Evolutionary conservation across 148 eudicot genomes (phyloP).

Genomic region (Rhododendron ovatum): DNA sequence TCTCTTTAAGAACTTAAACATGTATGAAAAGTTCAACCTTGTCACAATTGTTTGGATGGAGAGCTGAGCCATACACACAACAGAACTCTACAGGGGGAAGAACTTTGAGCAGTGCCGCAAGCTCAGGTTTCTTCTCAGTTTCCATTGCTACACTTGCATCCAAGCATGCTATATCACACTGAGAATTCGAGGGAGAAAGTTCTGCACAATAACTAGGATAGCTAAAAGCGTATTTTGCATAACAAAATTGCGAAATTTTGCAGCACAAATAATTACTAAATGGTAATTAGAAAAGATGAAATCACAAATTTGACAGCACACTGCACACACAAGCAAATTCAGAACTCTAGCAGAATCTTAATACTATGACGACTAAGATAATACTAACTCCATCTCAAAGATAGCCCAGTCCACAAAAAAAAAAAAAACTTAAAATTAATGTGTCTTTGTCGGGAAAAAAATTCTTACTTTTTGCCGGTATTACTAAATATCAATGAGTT

Average conservation of each 20-base stretch:
- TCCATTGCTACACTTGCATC: constrained; percentile 30
- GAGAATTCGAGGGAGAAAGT: background rate
- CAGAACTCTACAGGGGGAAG: constrained; percentile 91
- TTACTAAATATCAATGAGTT: too few species aligned
- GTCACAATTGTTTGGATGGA: constrained; percentile 76
- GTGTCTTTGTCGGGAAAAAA: too few species aligned
- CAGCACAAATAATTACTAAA: background rate
- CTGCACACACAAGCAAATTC: background rate
- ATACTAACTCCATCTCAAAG: too few species aligned
- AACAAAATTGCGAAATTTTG: too few species aligned
- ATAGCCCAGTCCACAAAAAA: too few species aligned
- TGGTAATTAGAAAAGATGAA: background rate
- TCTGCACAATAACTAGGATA: background rate
- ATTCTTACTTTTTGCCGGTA: too few species aligned
- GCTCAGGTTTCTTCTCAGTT: constrained; percentile 30
- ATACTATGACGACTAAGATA: too few species aligned
- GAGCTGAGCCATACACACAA: constrained; percentile 84
- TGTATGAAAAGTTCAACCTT: constrained; percentile 41
- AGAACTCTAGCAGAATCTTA: background rate
- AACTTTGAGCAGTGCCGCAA: constrained; percentile 49
- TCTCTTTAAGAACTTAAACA: background rate
- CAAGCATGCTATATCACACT: background rate
- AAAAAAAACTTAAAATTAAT: too few species aligned
- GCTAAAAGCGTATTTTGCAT: background rate
- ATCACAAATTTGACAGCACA: background rate